Base-by-base conservation (phyloP, 2,329 filamentous ascomycete species). In the Diaporthe capsici region DNA sequence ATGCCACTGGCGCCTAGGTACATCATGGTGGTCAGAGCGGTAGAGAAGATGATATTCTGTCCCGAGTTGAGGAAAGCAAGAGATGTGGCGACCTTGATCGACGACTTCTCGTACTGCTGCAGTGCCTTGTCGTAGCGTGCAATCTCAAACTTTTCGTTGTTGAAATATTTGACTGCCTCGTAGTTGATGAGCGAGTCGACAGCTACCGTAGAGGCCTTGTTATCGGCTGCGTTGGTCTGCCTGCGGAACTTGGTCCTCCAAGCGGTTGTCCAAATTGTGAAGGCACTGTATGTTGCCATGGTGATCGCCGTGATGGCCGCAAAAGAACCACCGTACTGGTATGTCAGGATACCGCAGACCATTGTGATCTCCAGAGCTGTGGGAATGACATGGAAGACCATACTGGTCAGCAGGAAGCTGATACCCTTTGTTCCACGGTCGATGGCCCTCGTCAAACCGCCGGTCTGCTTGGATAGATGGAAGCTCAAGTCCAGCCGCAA, bases 151-250 rank as follows among this genome's bases (percentile, higher is more conserved):
- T 94, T 95, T 82, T 99, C 97, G 81, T 99, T 99, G 87, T 99
- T 99, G 87, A 98, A 99, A 86, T 98, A 98, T 85, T 99, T 99
- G 82, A 99, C 97, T 20, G 97, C 96, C 85, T 99, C 97, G 82
- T 98, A 99, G 86, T 99, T 99, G 88, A 99, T 98, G 70, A 99
- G 87, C 0, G 96, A 98, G 85, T 99, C 97, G 1, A 98, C 96
- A 0, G 96, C 96, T 10, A 98, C 95, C 0, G 96, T 98, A 1
- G 96, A 97, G 0, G 95, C 97, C 82, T 93, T 95, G 85, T 98
- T 99, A 80, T 99, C 97, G 0, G 97, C 97, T 8, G 95, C 95
- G 83, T 99, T 99, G 53, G 97, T 95, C 84, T 97, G 94, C 80
- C 96, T 94, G 63, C 97, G 91, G 84, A 99, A 99, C 84, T 97